Percentiles rank a stretch among this genome's conserved stretches.
Evolutionary conservation across 208 protist genomes (phyloP).

Genomic region (Trichomonas tenax): DNA sequence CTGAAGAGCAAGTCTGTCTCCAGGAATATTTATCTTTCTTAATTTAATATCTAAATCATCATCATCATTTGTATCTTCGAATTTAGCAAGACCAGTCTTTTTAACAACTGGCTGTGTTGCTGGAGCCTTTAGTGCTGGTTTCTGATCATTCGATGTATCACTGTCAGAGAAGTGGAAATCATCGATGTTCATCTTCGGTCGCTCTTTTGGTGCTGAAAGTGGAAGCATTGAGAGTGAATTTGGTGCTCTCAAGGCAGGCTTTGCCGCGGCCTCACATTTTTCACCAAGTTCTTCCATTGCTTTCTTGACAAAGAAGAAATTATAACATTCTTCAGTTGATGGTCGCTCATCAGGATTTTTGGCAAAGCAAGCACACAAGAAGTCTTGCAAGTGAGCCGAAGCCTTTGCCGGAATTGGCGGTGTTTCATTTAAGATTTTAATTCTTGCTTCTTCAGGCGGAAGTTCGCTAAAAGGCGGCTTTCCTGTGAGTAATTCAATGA

Average conservation of each 20-base stretch:
- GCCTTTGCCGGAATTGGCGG: not conserved
- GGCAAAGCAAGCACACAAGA: not conserved
- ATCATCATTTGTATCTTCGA: not conserved
- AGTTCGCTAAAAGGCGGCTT: constrained; percentile 67
- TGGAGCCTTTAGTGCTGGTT: not conserved
- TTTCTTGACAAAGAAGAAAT: not conserved
- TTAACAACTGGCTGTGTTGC: not conserved
- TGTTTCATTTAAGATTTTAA: constrained; percentile 43
- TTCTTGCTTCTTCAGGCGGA: constrained; percentile 56
- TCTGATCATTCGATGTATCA: not conserved
- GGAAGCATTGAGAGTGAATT: not conserved
- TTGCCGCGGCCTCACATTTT: not conserved
- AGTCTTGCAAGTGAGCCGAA: not conserved
- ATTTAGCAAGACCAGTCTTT: not conserved
- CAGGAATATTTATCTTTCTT: not conserved
- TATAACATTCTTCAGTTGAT: not conserved
- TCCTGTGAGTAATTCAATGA: constrained; percentile 68
- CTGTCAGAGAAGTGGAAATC: not conserved
- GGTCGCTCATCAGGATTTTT: not conserved
- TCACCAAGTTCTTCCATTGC: not conserved
- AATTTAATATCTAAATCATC: not conserved
- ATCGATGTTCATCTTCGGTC: not conserved
- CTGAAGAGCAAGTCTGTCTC: not conserved
- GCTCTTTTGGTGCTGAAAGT: not conserved
- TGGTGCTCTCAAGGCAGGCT: not conserved